Percentiles rank a stretch among this genome's conserved stretches.
These are phyloP conservation scores for Arthromyces matolae DNA, from an alignment of 768 basidiomycete genomes.

Conservation along the genomic window DNA sequence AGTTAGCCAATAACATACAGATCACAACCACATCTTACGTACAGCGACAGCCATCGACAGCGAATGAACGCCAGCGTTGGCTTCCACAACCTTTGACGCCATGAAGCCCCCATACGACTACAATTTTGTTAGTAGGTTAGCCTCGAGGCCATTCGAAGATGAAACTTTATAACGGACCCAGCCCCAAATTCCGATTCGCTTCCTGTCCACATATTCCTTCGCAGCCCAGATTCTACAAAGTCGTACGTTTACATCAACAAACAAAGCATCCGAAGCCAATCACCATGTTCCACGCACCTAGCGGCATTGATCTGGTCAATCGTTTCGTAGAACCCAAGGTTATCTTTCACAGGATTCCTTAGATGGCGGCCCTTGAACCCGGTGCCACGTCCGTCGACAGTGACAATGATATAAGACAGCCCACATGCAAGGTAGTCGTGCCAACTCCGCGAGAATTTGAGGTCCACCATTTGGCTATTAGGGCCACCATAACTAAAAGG, in stretches of 20 bases:
- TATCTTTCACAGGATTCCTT: constrained; percentile 83
- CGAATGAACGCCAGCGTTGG: constrained; percentile 83
- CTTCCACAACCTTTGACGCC: constrained; percentile 90
- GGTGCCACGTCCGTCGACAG: constrained; percentile 91
- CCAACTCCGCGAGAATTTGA: constrained; percentile 73
- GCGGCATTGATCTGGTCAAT: constrained; percentile 88
- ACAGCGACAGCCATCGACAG: constrained; percentile 91
- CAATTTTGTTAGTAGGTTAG: neutral
- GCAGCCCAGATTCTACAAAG: constrained; percentile 73
- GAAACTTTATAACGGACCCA: constrained; percentile 63
- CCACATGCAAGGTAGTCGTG: constrained; percentile 81
- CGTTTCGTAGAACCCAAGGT: constrained; percentile 88
- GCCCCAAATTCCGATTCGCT: constrained; percentile 94
- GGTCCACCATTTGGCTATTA: constrained; percentile 71
- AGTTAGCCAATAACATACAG: constrained; percentile 1
- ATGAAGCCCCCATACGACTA: constrained; percentile 97
- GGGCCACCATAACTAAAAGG: constrained; percentile 83
- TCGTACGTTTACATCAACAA: constrained; percentile 2
- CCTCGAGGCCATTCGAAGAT: constrained; percentile 3
- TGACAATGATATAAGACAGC: constrained; percentile 80
- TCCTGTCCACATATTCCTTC: constrained; percentile 84
- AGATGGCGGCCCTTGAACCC: constrained; percentile 84
- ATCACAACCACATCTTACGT: constrained; percentile 27
- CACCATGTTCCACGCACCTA: constrained; percentile 43
- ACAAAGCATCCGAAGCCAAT: neutral